Conservation (phyloP, 169 alveolate species). For the Theileria parva region DNA sequence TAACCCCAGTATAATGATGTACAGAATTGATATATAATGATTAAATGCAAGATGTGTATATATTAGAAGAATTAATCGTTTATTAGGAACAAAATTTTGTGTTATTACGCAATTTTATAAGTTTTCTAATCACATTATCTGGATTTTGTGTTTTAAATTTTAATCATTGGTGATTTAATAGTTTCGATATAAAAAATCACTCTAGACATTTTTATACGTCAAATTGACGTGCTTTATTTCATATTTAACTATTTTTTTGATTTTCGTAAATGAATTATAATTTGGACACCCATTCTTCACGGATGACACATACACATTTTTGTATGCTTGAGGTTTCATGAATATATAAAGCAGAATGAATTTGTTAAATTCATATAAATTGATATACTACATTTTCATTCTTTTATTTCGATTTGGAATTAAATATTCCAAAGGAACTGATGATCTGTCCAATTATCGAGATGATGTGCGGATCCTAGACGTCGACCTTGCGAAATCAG, state of each 20-base stretch:
- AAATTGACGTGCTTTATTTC: background rate
- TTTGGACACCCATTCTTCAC: background rate
- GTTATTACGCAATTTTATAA: background rate
- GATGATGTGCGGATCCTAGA: background rate
- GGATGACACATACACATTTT: conserved; percentile 2
- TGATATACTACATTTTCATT: background rate
- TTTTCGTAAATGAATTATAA: background rate
- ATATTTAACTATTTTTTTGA: background rate
- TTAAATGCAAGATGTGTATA: background rate
- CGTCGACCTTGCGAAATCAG: background rate
- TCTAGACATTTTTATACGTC: background rate
- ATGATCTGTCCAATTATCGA: background rate
- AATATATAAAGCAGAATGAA: background rate
- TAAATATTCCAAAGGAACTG: background rate
- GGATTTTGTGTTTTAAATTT: background rate
- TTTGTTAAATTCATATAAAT: background rate
- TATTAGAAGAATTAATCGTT: background rate
- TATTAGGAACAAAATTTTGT: background rate
- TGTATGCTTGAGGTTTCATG: background rate
- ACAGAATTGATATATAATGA: background rate
- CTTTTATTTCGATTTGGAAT: background rate
- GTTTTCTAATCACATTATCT: background rate
- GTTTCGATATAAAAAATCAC: background rate
- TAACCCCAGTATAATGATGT: background rate
- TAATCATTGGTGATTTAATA: background rate